These are phyloP conservation scores for Neonectria coccinea DNA, from an alignment of 2,329 filamentous ascomycete genomes.

Conservation along the genomic window DNA sequence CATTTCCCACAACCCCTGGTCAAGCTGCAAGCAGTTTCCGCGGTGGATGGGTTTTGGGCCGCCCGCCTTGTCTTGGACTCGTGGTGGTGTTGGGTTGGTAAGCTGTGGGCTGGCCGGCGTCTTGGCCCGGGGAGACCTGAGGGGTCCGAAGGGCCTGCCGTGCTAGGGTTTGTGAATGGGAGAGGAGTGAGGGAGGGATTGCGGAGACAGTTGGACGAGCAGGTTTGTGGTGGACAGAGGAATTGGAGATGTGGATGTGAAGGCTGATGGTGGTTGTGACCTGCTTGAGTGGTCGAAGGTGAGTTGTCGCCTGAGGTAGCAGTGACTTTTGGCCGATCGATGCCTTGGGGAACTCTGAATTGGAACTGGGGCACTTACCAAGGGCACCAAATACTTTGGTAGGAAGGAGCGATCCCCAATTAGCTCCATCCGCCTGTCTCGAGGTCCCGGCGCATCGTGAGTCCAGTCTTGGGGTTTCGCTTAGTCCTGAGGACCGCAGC, in stretches of 20 bases:
- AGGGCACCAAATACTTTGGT: constrained; percentile 8
- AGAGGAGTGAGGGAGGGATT: constrained; percentile 9
- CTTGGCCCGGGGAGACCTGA: constrained; percentile 19
- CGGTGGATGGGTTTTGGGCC: constrained; percentile 10
- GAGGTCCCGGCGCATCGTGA: constrained; percentile 14
- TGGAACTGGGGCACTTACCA: not conserved
- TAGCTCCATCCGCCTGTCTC: constrained; percentile 2
- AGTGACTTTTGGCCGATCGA: constrained; percentile 18
- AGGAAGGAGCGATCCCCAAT: constrained; percentile 4
- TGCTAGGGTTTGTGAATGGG: constrained; percentile 5
- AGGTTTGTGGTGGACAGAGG: constrained; percentile 13
- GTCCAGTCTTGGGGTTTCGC: constrained; percentile 12
- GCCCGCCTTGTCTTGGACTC: constrained; percentile 9
- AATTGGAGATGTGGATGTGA: constrained; percentile 17
- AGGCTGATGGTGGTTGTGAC: constrained; percentile 16
- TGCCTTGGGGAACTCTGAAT: constrained; percentile 1
- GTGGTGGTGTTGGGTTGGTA: not conserved
- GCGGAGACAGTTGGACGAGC: constrained; percentile 1
- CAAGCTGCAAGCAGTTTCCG: constrained; percentile 9
- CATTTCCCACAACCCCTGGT: constrained; percentile 17
- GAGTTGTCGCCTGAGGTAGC: constrained; percentile 8
- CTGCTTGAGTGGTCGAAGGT: not conserved
- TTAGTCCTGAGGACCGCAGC: constrained; percentile 16
- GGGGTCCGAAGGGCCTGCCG: constrained; percentile 8
- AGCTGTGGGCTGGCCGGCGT: constrained; percentile 8